These are phyloP conservation scores for Lasiodiplodia hormozganensis DNA, from an alignment of 2,329 filamentous ascomycete genomes.

Conservation along the genomic window DNA sequence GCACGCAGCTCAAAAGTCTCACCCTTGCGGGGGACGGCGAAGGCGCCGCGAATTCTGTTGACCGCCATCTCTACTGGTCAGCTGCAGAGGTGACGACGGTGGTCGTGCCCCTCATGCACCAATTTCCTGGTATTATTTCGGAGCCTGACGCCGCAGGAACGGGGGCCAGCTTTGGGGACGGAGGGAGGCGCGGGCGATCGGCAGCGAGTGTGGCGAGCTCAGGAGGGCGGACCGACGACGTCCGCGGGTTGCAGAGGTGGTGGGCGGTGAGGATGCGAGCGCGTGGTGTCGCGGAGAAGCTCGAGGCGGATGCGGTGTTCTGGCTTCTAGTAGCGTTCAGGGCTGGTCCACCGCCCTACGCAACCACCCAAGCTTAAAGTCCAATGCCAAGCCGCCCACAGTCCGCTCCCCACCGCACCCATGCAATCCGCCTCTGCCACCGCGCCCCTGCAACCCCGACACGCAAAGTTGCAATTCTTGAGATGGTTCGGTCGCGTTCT, in stretches of 20 bases:
- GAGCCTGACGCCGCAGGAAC: conserved; percentile 29
- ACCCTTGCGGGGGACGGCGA: conserved; percentile 91
- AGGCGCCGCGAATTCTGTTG: conserved; percentile 93
- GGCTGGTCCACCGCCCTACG: conserved; percentile 33
- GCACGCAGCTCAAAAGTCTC: conserved; percentile 98
- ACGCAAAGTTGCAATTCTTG: background rate
- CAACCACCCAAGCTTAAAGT: conserved; percentile 22
- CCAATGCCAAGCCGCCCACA: conserved; percentile 20
- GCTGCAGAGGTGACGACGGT: conserved; percentile 40
- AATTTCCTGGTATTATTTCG: conserved; percentile 16
- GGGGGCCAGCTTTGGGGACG: conserved; percentile 28
- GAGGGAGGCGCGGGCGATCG: conserved; percentile 11
- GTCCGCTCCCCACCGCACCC: background rate
- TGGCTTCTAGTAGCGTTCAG: conserved; percentile 28
- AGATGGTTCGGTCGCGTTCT: background rate
- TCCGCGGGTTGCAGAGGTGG: conserved; percentile 3
- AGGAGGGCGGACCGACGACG: background rate
- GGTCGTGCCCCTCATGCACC: conserved; percentile 45
- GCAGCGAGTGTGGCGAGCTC: conserved; percentile 1
- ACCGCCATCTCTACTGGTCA: conserved; percentile 75
- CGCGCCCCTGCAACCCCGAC: background rate
- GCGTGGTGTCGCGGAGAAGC: conserved; percentile 17
- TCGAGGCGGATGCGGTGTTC: conserved; percentile 29
- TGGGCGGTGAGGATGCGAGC: conserved; percentile 7
- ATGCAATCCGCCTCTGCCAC: conserved; percentile 4